Evolutionary conservation across 495 filamentous ascomycete species (phyloP).

Genomic region (Aspergillus steynii): DNA sequence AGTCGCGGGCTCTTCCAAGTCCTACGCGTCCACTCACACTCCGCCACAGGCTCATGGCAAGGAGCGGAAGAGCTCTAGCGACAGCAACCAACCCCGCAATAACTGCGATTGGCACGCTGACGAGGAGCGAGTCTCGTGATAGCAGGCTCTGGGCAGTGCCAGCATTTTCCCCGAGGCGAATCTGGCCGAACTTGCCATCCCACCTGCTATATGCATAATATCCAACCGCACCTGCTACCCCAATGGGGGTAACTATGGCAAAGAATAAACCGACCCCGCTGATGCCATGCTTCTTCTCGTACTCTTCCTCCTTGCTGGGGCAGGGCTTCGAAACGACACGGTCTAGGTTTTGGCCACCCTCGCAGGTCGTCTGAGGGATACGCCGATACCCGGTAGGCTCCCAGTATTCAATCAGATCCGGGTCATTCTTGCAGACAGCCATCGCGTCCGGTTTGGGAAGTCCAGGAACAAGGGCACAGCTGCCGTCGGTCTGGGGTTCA

Average conservation of each 20-base stretch:
- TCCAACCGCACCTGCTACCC: slow-evolving; percentile 65
- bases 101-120: slow-evolving; percentile 76
- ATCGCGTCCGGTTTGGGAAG: slow-evolving; percentile 65
- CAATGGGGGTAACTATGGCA: slow-evolving; percentile 72
- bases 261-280: slow-evolving; percentile 82
- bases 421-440: slow-evolving; percentile 65
- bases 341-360: slow-evolving; percentile 71
- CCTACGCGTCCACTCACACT: slow-evolving; percentile 48
- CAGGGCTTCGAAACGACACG: slow-evolving; percentile 61
- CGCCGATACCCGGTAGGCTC: slow-evolving; percentile 86
- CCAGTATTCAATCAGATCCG: slow-evolving; percentile 69
- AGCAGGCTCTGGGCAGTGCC: slow-evolving; percentile 48
- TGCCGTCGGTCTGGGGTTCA: slow-evolving; percentile 69
- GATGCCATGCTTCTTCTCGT: slow-evolving; percentile 67
- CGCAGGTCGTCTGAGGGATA: slow-evolving; percentile 83
- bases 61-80: slow-evolving; percentile 69
- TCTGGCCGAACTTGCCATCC: slow-evolving; percentile 88
- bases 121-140: slow-evolving; percentile 62
- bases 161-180: slow-evolving; percentile 71
- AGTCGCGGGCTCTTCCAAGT: slow-evolving; percentile 33
- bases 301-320: slow-evolving; percentile 75
- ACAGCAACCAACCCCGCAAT: slow-evolving; percentile 78
- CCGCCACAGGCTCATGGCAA: slow-evolving; percentile 67
- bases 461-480: slow-evolving; percentile 73
- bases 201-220: slow-evolving; percentile 87